phyloP scores from a whole-genome alignment of 345 rosid genomes.

The Camelina sativa region DNA sequence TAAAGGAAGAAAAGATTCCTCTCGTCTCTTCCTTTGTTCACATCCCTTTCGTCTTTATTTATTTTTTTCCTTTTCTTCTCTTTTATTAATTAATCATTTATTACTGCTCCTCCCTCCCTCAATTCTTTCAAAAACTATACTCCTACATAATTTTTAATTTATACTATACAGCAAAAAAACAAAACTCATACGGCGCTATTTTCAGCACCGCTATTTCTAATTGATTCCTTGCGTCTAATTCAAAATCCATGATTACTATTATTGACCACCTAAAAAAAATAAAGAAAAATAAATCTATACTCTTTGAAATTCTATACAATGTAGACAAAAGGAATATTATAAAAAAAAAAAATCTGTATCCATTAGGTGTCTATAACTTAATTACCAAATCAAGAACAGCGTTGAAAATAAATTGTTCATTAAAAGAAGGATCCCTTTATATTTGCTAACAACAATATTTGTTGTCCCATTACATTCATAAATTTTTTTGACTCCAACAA shows the following conservation, averaged over 20 bases:
- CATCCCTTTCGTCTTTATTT: slow-evolving; percentile 27
- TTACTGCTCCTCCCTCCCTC: neutral
- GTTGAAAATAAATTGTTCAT: too few relatives aligned
- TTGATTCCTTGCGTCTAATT: neutral
- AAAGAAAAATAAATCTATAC: neutral
- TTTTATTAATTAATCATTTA: slow-evolving; percentile 14
- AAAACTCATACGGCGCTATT: slow-evolving; percentile 17
- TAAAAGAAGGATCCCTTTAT: too few relatives aligned
- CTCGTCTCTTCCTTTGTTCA: slow-evolving; percentile 44
- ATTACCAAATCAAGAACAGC: too few relatives aligned
- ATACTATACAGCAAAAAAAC: too few relatives aligned
- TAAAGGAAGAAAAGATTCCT: slow-evolving; percentile 40
- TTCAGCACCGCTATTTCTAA: slow-evolving; percentile 25
- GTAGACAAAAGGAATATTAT: too few relatives aligned
- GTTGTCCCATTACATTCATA: too few relatives aligned
- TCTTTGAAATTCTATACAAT: neutral
- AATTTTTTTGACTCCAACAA: too few relatives aligned
- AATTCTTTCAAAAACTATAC: neutral
- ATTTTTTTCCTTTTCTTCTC: too few relatives aligned
- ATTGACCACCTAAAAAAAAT: neutral
- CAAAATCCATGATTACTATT: neutral
- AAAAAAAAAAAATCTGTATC: too few relatives aligned
- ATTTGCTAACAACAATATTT: too few relatives aligned
- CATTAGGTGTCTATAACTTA: too few relatives aligned
- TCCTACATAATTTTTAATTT: too few relatives aligned